Base-by-base conservation (phyloP, 257 asterid genomes). In the Solanum gracilifrons region DNA sequence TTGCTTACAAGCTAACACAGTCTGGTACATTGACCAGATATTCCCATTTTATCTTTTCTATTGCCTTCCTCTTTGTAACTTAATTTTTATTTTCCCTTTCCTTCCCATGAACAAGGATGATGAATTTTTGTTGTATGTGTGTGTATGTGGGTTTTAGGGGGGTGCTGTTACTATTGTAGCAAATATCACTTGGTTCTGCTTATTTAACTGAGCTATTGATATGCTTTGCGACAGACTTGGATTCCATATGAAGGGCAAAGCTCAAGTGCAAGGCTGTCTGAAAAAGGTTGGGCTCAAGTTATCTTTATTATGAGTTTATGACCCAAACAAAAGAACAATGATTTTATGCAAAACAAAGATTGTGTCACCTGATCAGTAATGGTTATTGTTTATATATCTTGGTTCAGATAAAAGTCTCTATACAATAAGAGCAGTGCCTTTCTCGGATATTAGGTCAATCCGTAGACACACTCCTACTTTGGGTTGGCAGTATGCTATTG, bases 161-260 rank as follows among this genome's bases (percentile, higher is more conserved):
- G 23, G 15, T 25, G 64, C 5, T 21, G 39, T 46, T 23, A 46
- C 85, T 48, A 46, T 29, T 48, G 71, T 48, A 29, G 69, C 69
- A 48, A 48, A 20, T 31, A 20, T 82, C 69, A 82, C 68, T 31
- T 82, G 85, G 69, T 31, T 82, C 85, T 82, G 85, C 21, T 66
- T 48, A 82, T 29, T 79, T 82, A 20, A 48, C 71, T 31, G 85
- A 82, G 29, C 46, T 36, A 12, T 82, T 80, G 23, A 86, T 75
- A 82, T 86, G 12, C 55, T 90, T 76, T 85, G 51, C 77, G 90
- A 69, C 88, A 97, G 99, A 96, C 99, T 43, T 97, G 99, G 99
- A 94, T 94, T 87, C 99, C 99, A 21, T 97, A 96, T 93, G 95
- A 97, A 94, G 99, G 99, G 72, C 98, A 94, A 87, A 92, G 90